A percentile compares a stretch with the other conserved stretches of the same genome.
These are phyloP conservation scores for Kodamaea kakaduensis DNA, from an alignment of 805 yeast genomes.

Conservation along the genomic window DNA sequence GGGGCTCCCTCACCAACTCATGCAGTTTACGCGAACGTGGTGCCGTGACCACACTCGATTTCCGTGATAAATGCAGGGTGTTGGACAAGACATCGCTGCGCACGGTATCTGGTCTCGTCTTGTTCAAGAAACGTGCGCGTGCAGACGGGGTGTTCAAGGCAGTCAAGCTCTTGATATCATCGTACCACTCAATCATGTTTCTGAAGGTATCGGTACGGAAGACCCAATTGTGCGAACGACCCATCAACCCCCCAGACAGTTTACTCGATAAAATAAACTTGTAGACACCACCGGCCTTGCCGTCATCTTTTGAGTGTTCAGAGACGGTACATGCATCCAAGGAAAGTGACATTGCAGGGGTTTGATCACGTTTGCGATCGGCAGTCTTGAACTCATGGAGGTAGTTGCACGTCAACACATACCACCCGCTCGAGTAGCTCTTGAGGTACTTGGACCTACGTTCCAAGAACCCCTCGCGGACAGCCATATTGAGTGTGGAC, in stretches of 20 bases:
- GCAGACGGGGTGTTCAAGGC: slow-evolving; percentile 56
- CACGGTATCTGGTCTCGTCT: slow-evolving; percentile 15
- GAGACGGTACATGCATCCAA: slow-evolving; percentile 76
- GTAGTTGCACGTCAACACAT: slow-evolving; percentile 82
- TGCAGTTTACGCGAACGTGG: slow-evolving; percentile 12
- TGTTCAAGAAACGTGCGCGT: slow-evolving; percentile 42
- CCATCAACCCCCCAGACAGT: slow-evolving; percentile 64
- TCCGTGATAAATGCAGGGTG: slow-evolving; percentile 7
- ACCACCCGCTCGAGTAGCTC: slow-evolving; percentile 88
- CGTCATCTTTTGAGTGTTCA: slow-evolving; percentile 76
- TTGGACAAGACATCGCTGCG: slow-evolving; percentile 6
- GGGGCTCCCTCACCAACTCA: slow-evolving; percentile 3
- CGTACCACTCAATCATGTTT: slow-evolving; percentile 79
- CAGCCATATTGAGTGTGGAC: slow-evolving; percentile 58
- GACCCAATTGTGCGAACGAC: slow-evolving; percentile 89
- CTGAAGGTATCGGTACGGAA: slow-evolving; percentile 84
- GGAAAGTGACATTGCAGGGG: slow-evolving; percentile 79
- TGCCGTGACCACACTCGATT: slow-evolving; percentile 10
- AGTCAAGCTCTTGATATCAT: slow-evolving; percentile 68
- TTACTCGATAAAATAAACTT: slow-evolving; percentile 80
- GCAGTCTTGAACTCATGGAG: slow-evolving; percentile 85
- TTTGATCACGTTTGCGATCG: slow-evolving; percentile 76
- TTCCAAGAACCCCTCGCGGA: slow-evolving; percentile 79
- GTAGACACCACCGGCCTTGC: slow-evolving; percentile 49
- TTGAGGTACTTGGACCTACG: slow-evolving; percentile 87